These are phyloP conservation scores for Pseudocercospora eumusae DNA, from an alignment of 2,329 filamentous ascomycete genomes.

Conservation along the genomic window DNA sequence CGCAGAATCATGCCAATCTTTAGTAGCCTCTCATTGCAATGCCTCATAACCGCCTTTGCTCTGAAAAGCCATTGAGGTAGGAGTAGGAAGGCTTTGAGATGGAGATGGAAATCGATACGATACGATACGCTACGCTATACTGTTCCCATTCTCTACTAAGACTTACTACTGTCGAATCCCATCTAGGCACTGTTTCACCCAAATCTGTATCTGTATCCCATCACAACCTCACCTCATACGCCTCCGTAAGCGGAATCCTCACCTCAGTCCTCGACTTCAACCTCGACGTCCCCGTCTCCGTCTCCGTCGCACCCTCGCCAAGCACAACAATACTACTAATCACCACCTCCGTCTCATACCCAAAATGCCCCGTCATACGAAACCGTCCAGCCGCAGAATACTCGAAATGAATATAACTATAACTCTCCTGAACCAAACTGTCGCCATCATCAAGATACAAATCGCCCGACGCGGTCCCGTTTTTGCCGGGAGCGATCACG, in stretches of 20 bases:
- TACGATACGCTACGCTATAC: too few relatives aligned
- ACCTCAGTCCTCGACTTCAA: conserved; percentile 1
- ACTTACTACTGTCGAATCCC: neutral
- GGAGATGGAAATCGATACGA: too few relatives aligned
- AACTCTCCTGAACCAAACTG: conserved; percentile 58
- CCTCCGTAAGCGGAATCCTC: conserved; percentile 14
- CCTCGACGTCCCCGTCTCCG: too few relatives aligned
- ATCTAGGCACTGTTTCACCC: neutral
- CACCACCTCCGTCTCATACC: conserved; percentile 48
- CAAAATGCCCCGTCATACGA: conserved; percentile 24
- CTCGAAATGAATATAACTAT: conserved; percentile 61
- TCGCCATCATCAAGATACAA: conserved; percentile 80
- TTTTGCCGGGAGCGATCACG: conserved; percentile 63
- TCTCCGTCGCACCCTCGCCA: conserved; percentile 34
- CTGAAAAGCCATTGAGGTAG: too few relatives aligned
- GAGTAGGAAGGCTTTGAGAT: too few relatives aligned
- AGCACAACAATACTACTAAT: conserved; percentile 57
- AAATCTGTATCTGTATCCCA: too few relatives aligned
- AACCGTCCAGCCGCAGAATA: conserved; percentile 44
- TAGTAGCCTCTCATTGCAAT: too few relatives aligned
- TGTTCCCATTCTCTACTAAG: neutral
- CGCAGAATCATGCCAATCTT: too few relatives aligned
- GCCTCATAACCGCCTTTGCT: too few relatives aligned
- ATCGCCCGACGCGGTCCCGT: conserved; percentile 65
- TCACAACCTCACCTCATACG: conserved; percentile 11